These are phyloP conservation scores for Sarocladium brachiariae DNA, from an alignment of 2,329 filamentous ascomycete species.

Conservation along the genomic window DNA sequence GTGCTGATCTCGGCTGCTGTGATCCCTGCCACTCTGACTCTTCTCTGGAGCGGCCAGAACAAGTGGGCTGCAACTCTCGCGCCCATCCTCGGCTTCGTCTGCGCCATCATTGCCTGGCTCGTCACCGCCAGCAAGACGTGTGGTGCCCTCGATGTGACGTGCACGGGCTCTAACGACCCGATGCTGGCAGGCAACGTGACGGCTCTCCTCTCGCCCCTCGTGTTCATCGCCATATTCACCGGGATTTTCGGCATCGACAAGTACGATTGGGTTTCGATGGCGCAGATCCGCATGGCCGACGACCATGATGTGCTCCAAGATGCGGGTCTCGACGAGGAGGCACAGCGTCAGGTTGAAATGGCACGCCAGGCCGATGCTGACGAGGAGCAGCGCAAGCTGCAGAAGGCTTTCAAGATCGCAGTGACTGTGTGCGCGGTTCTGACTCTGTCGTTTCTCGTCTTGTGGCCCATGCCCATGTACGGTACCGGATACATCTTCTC, in stretches of 20 bases:
- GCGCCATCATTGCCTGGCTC: conserved; percentile 67
- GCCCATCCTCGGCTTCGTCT: conserved; percentile 59
- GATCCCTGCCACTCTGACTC: conserved; percentile 70
- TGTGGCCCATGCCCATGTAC: conserved; percentile 88
- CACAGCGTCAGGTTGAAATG: conserved; percentile 47
- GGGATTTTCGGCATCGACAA: conserved; percentile 48
- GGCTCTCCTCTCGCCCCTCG: conserved; percentile 67
- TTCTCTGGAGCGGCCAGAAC: conserved; percentile 76
- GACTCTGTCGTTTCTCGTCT: conserved; percentile 61
- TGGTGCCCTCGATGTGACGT: conserved; percentile 61
- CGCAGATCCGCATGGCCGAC: conserved; percentile 63
- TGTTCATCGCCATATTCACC: conserved; percentile 70
- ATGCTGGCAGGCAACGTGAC: conserved; percentile 80
- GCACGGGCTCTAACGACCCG: conserved; percentile 75
- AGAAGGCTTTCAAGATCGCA: conserved; percentile 38
- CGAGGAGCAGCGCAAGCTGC: conserved; percentile 36
- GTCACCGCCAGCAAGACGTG: conserved; percentile 65
- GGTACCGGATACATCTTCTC: conserved; percentile 71
- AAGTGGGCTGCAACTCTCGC: conserved; percentile 62
- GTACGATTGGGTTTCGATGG: conserved; percentile 79
- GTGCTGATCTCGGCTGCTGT: conserved; percentile 83
- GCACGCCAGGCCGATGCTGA: conserved; percentile 28
- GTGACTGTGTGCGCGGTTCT: neutral
- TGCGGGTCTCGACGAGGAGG: conserved; percentile 56
- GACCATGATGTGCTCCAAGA: conserved; percentile 61